Evolutionary conservation across 2,329 filamentous ascomycete genomes (phyloP), one percentile per base, ranked within the genome.

Genomic region (Talaromyces sp.): DNA sequence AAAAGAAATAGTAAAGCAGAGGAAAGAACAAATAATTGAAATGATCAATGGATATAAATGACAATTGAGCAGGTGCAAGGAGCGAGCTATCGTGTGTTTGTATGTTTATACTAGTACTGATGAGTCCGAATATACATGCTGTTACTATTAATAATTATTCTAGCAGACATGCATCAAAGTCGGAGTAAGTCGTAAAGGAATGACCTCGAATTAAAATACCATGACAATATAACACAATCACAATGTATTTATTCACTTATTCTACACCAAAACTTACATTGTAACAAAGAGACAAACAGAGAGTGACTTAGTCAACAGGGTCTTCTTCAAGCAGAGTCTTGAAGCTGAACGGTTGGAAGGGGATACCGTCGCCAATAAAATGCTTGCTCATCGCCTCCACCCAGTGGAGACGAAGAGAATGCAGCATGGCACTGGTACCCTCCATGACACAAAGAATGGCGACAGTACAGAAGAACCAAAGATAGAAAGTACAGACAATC

Each of bases 361-460:
- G 83, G 75, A 92, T 86, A 58, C 92, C 92, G 62, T 90, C 89
- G 70, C 94, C 94, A 73, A 96, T 88, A 76, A 95, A 95, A 81
- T 96, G 93, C 81, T 96, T 96, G 79, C 91, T 95, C 86, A 97
- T 97, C 19, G 92, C 93, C 77, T 97, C 93, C 64, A 97, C 92
- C 92, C 92, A 97, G 68, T 96, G 92, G 71, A 97, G 80, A 81
- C 92, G 85, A 67, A 97, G 83, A 62, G 88, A 91, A 79, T 96
- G 92, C 79, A 96, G 82, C 92, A 97, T 97, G 69, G 92, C 92
- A 77, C 89, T 93, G 32, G 93, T 96, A 65, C 92, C 92, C 75
- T 97, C 92, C 92, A 97, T 97, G 68, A 94, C 86, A 67, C 94
- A 93, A 61, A 97, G 80, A 65, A 97, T 88, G 6, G 83, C 83